Evolutionary conservation across 2,329 filamentous ascomycete species (phyloP), one percentile per base, ranked within the genome.

Genomic region (Talaromyces islandicus): DNA sequence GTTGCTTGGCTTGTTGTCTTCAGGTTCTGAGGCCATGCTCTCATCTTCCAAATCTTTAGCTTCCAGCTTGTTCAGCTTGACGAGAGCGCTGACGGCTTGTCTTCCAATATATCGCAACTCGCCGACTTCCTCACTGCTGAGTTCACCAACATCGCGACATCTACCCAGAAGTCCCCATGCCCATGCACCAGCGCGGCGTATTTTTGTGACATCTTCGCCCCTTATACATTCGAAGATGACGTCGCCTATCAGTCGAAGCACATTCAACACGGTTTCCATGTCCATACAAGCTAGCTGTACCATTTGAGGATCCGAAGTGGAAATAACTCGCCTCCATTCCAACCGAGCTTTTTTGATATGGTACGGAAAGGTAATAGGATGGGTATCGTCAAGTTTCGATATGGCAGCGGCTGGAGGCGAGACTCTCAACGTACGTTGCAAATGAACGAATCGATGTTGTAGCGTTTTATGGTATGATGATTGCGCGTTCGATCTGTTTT

Each of bases 131-230:
- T 86, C 83, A 64, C 90, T 88, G 62, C 85, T 85, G 71, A 97
- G 78, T 71, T 90, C 86, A 1, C 91, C 91, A 10, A 85, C 78
- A 38, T 90, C 89, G 0, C 89, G 87, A 61, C 93, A 81, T 60
- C 86, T 83, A 2, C 89, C 91, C 51, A 97, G 78, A 60, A 96
- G 74, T 0, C 88, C 87, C 92, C 92, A 97, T 4, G 90, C 79
- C 93, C 93, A 97, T 17, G 86, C 82, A 62, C 91, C 92, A 4
- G 90, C 86, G 54, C 87, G 83, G 66, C 84, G 82, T 27, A 85
- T 80, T 30, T 91, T 78, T 30, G 82, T 80, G 24, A 79, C 75
- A n/a, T 83, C 83, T 55, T 81, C 82, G 52, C 81, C 82, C 57
- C 88, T 81, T 56, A 89, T 85, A 62, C 85, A 85, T 57, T 85